Evolutionary conservation across 2,329 filamentous ascomycete genomes (phyloP).

Genomic region (Colletotrichum sojae): DNA sequence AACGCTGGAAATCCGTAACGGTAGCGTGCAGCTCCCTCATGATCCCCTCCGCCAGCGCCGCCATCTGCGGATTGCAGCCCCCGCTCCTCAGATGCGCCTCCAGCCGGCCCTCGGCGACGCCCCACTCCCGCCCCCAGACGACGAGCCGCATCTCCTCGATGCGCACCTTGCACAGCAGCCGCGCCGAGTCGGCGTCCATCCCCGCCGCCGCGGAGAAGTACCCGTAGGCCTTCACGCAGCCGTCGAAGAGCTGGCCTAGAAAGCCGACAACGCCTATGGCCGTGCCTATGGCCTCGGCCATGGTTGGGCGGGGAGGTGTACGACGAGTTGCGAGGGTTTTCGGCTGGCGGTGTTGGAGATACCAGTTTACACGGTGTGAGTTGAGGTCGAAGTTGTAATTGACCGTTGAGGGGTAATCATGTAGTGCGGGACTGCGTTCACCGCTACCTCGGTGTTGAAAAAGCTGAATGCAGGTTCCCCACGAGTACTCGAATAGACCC

Average conservation of each 20-base stretch:
- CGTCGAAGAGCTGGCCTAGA: slow-evolving; percentile 62
- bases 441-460: too few species aligned
- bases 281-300: slow-evolving; percentile 58
- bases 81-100: slow-evolving; percentile 57
- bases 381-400: too few species aligned
- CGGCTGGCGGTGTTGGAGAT: too few species aligned
- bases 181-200: slow-evolving; percentile 59
- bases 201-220: slow-evolving; percentile 60
- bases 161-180: slow-evolving; percentile 62
- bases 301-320: slow-evolving; percentile 43
- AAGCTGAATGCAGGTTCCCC: too few species aligned
- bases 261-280: slow-evolving; percentile 60
- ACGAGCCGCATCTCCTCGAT: slow-evolving; percentile 65
- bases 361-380: too few species aligned
- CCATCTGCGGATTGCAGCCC: slow-evolving; percentile 54
- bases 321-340: background rate
- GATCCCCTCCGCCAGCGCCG: slow-evolving; percentile 57
- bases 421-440: too few species aligned
- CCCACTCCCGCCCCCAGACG: slow-evolving; percentile 64
- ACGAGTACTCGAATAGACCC: too few species aligned
- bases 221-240: slow-evolving; percentile 61
- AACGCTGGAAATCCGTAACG: slow-evolving; percentile 59
- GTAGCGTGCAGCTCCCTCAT: slow-evolving; percentile 59
- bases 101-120: slow-evolving; percentile 60
- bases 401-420: too few species aligned